Percentiles rank a stretch among this genome's conserved stretches.
Evolutionary conservation across 1,284 basidiomycete species (phyloP).

Genomic region (Cryptococcus sp.): DNA sequence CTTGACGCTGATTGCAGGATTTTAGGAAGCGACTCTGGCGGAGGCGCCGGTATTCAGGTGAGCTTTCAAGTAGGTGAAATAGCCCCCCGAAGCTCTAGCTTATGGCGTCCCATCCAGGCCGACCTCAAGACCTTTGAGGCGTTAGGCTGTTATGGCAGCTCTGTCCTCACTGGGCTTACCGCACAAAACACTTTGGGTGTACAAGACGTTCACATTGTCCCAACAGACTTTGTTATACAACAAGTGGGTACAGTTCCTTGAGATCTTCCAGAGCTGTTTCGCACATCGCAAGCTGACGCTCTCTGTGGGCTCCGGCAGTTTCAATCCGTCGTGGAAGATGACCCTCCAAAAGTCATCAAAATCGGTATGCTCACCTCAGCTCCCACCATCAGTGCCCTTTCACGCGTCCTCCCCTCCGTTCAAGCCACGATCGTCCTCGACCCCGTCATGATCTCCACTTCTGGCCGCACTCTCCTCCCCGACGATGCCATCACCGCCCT

Average conservation of each 20-base stretch:
- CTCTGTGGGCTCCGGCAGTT: conserved; percentile 56
- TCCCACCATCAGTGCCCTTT: conserved; percentile 48
- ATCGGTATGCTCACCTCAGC: conserved; percentile 75
- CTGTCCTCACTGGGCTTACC: conserved; percentile 80
- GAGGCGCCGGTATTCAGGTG: conserved; percentile 87
- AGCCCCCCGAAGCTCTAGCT: too few species aligned
- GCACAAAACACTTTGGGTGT: conserved; percentile 91
- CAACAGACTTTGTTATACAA: conserved; percentile 65
- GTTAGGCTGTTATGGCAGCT: conserved; percentile 80
- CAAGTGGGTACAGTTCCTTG: conserved; percentile 55
- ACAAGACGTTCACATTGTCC: conserved; percentile 63
- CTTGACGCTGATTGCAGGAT: background rate
- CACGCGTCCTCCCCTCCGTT: conserved; percentile 27
- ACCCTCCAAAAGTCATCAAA: conserved; percentile 73
- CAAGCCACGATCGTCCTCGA: conserved; percentile 66
- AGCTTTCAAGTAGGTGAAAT: conserved; percentile 20
- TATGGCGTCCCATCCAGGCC: conserved; percentile 40
- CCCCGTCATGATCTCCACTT: conserved; percentile 91
- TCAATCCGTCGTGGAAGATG: conserved; percentile 68
- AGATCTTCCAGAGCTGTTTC: conserved; percentile 12
- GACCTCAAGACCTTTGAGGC: conserved; percentile 85
- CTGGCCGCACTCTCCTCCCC: conserved; percentile 75
- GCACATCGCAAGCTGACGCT: background rate
- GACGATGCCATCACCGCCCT: conserved; percentile 64
- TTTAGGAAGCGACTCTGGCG: conserved; percentile 63